Evolutionary conservation across 352 stramenopile species (phyloP).

Genomic region (Phytopythium sindhum): DNA sequence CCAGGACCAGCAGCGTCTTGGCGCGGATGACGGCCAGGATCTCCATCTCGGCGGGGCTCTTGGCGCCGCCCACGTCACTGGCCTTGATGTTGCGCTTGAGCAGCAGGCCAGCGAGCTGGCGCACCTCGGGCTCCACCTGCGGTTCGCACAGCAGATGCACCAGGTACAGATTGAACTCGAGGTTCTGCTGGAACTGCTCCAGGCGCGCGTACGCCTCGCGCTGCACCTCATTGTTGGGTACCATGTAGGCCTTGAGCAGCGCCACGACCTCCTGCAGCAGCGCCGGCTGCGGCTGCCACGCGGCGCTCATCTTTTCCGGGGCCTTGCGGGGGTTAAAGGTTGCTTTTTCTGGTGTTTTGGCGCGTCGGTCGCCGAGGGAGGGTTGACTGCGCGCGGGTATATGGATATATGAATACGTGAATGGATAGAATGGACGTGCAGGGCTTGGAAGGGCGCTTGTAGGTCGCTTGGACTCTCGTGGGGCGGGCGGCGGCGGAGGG

Average conservation of each 20-base stretch:
- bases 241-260: slow-evolving; percentile 75
- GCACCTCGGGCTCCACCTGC: slow-evolving; percentile 59
- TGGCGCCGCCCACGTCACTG: slow-evolving; percentile 48
- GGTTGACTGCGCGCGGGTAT: not conserved
- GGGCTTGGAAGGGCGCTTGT: not conserved
- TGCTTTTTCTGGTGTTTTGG: not conserved
- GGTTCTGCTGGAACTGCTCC: slow-evolving; percentile 86
- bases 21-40: slow-evolving; percentile 79
- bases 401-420: slow-evolving; percentile 5
- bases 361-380: not conserved
- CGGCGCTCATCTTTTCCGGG: slow-evolving; percentile 24
- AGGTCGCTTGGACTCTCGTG: too few species aligned
- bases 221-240: slow-evolving; percentile 85
- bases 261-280: slow-evolving; percentile 76
- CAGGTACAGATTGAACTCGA: slow-evolving; percentile 89
- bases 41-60: slow-evolving; percentile 56
- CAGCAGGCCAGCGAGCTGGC: slow-evolving; percentile 73
- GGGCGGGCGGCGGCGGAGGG: not conserved
- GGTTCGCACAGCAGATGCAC: slow-evolving; percentile 74
- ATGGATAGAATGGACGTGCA: not conserved
- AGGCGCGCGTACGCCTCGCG: slow-evolving; percentile 78
- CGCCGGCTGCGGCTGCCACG: slow-evolving; percentile 75
- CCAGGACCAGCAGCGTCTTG: slow-evolving; percentile 67
- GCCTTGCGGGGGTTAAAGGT: not conserved
- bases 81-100: slow-evolving; percentile 88